Evolutionary conservation across 2,329 filamentous ascomycete species (phyloP).

Genomic region (Pseudocercospora fuligena): DNA sequence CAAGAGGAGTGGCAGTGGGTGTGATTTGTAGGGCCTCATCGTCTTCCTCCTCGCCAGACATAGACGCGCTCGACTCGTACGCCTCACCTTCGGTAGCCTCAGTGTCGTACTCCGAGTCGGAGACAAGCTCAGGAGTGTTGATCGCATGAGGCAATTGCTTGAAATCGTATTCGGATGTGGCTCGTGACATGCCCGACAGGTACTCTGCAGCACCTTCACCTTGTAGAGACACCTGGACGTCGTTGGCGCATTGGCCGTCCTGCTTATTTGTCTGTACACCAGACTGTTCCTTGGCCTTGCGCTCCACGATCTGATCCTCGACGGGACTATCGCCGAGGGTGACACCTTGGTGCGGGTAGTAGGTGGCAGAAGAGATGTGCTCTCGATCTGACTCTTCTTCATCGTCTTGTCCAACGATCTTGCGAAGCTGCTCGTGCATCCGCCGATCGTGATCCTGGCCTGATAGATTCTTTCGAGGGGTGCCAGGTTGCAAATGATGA

Average conservation of each 20-base stretch:
- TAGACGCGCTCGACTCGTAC: conserved; percentile 60
- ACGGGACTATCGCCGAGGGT: conserved; percentile 46
- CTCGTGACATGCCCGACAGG: conserved; percentile 59
- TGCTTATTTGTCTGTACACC: neutral
- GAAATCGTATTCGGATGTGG: conserved; percentile 22
- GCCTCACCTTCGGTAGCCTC: conserved; percentile 41
- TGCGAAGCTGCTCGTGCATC: conserved; percentile 21
- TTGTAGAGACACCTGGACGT: conserved; percentile 67
- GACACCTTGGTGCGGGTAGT: conserved; percentile 73
- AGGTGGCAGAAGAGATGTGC: conserved; percentile 84
- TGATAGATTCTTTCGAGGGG: conserved; percentile 42
- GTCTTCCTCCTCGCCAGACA: conserved; percentile 53
- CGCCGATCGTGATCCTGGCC: conserved; percentile 27
- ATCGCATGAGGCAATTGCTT: conserved; percentile 27
- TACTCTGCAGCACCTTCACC: conserved; percentile 65
- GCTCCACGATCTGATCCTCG: conserved; percentile 34
- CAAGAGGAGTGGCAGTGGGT: conserved; percentile 40
- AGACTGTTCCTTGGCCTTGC: conserved; percentile 15
- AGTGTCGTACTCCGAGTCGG: conserved; percentile 47
- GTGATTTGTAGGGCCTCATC: conserved; percentile 22
- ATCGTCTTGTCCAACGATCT: conserved; percentile 49
- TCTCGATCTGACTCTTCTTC: conserved; percentile 75
- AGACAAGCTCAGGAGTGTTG: conserved; percentile 24
- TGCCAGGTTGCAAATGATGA: conserved; percentile 53
- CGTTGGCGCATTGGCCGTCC: conserved; percentile 40